A percentile compares a stretch with the other conserved stretches of the same genome.
These are phyloP conservation scores for Penicillium cataractarum DNA, from an alignment of 495 filamentous ascomycete species.

Conservation along the genomic window DNA sequence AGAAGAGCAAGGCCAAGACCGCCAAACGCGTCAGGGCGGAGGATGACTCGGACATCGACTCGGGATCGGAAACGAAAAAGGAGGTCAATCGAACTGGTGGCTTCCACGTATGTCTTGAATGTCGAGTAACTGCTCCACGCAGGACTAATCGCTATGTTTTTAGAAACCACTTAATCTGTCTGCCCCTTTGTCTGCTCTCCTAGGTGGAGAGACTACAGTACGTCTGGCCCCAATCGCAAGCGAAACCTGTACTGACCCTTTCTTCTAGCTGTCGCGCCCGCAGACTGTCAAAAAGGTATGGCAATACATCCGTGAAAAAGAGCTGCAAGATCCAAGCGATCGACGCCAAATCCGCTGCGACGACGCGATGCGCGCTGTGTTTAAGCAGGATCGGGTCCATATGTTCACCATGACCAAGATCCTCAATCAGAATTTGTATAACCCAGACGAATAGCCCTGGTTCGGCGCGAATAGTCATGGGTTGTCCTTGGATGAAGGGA, in stretches of 20 bases:
- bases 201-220: slow-evolving; percentile 65
- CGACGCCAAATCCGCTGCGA: slow-evolving; percentile 92
- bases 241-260: slow-evolving; percentile 19
- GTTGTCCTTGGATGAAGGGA: background rate
- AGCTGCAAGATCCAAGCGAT: slow-evolving; percentile 88
- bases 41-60: slow-evolving; percentile 77
- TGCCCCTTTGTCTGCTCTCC: slow-evolving; percentile 63
- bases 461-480: background rate
- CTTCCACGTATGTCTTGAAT: slow-evolving; percentile 61
- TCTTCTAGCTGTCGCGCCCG: slow-evolving; percentile 76
- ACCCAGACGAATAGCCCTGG: slow-evolving; percentile 57
- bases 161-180: slow-evolving; percentile 72
- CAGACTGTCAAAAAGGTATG: slow-evolving; percentile 95
- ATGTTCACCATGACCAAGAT: slow-evolving; percentile 99
- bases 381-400: slow-evolving; percentile 86
- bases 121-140: background rate
- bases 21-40: slow-evolving; percentile 73
- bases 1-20: slow-evolving; percentile 74
- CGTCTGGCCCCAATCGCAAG: slow-evolving; percentile 16
- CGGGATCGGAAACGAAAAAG: slow-evolving; percentile 63
- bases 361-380: slow-evolving; percentile 84
- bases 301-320: slow-evolving; percentile 85
- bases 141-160: background rate
- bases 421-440: slow-evolving; percentile 68
- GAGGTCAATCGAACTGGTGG: slow-evolving; percentile 66